phyloP scores from a whole-genome alignment of 495 filamentous ascomycete genomes.

The Evernia prunastri region DNA sequence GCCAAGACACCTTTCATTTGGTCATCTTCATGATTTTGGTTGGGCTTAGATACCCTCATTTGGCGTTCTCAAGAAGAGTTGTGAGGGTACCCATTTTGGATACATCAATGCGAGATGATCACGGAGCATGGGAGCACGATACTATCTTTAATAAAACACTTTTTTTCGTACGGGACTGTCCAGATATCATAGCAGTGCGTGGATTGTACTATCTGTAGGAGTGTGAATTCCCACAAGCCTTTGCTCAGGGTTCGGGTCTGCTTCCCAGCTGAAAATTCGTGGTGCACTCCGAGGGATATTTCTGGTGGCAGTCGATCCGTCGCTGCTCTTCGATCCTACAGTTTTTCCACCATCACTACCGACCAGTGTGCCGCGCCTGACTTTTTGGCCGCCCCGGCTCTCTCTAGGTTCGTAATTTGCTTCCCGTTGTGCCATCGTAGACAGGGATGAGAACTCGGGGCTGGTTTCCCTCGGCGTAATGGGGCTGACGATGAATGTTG shows the following conservation, averaged over 20 bases:
- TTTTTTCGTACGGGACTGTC: neutral
- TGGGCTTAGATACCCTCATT: neutral
- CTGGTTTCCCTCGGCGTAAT: conserved; percentile 10
- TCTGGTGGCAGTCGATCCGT: conserved; percentile 13
- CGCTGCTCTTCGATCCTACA: conserved; percentile 3
- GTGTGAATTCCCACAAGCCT: neutral
- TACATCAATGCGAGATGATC: neutral
- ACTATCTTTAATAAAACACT: neutral
- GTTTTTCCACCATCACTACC: neutral
- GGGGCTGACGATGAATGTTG: conserved; percentile 15
- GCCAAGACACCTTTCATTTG: neutral
- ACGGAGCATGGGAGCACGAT: neutral
- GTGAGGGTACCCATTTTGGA: neutral
- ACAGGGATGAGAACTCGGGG: conserved; percentile 15
- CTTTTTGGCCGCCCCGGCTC: conserved; percentile 5
- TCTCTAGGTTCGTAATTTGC: conserved; percentile 11
- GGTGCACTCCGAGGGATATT: conserved; percentile 11
- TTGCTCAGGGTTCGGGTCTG: neutral
- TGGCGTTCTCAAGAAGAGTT: neutral
- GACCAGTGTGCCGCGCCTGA: neutral
- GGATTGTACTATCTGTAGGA: conserved; percentile 5
- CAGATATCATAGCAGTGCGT: conserved; percentile 1
- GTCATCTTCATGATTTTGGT: neutral
- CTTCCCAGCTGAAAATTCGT: conserved; percentile 19
- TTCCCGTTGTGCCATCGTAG: conserved; percentile 14